Evolutionary conservation across 495 filamentous ascomycete genomes (phyloP).

Genomic region (Cryomyces minteri): DNA sequence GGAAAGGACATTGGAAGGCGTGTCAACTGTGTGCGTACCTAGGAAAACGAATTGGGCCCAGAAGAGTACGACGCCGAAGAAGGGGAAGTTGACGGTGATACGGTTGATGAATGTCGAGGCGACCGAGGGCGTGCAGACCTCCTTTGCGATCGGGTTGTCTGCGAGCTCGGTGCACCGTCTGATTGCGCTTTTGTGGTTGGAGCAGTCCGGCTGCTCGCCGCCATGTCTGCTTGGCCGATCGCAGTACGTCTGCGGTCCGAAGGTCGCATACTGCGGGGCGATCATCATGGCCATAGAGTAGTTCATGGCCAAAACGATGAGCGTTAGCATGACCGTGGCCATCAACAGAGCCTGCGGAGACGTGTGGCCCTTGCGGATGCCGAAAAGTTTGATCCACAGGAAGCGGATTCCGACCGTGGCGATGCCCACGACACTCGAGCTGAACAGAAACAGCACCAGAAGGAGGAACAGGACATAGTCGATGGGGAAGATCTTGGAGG

Average conservation of each 20-base stretch:
- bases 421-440: slow-evolving; percentile 67
- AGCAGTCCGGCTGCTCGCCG: slow-evolving; percentile 56
- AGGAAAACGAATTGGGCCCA: slow-evolving; percentile 92
- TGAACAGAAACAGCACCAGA: slow-evolving; percentile 71
- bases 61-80: slow-evolving; percentile 85
- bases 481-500: slow-evolving; percentile 70
- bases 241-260: slow-evolving; percentile 89
- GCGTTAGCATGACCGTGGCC: slow-evolving; percentile 73
- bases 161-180: slow-evolving; percentile 63
- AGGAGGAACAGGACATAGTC: slow-evolving; percentile 81
- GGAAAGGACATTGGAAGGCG: not conserved
- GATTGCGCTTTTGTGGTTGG: slow-evolving; percentile 49
- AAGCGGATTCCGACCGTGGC: slow-evolving; percentile 82
- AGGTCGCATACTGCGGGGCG: slow-evolving; percentile 87
- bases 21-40: slow-evolving; percentile 23
- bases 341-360: slow-evolving; percentile 85
- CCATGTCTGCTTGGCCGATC: slow-evolving; percentile 36
- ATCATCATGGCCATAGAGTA: slow-evolving; percentile 82
- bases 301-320: slow-evolving; percentile 77
- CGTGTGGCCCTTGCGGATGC: slow-evolving; percentile 73
- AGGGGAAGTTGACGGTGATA: slow-evolving; percentile 85
- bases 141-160: slow-evolving; percentile 37
- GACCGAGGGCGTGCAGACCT: slow-evolving; percentile 78
- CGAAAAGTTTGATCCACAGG: slow-evolving; percentile 83
- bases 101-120: slow-evolving; percentile 85